Conservation (phyloP, 2,329 filamentous ascomycete species). For the Trichocomaceae sp. region DNA sequence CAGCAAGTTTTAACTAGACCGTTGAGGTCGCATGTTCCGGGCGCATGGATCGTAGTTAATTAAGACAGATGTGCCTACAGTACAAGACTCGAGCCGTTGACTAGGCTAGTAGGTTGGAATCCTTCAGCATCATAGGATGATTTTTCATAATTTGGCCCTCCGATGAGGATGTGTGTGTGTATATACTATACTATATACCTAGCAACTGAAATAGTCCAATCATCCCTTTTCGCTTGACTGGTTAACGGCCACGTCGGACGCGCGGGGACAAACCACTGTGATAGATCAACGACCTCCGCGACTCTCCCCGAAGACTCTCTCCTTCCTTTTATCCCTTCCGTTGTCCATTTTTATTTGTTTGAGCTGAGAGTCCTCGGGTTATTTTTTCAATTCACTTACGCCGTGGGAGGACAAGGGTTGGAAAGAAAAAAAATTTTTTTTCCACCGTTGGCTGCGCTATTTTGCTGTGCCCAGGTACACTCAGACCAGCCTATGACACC, state of each 20-base stretch:
- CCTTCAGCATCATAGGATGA: background rate
- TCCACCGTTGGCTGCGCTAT: constrained; percentile 2
- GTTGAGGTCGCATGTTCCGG: constrained; percentile 4
- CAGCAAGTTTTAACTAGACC: too few relatives aligned
- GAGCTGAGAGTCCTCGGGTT: background rate
- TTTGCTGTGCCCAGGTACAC: constrained; percentile 6
- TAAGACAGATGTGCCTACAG: background rate
- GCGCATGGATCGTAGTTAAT: constrained; percentile 7
- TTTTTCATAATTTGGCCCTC: background rate
- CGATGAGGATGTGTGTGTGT: background rate
- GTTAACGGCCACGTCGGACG: constrained; percentile 10
- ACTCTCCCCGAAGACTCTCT: background rate
- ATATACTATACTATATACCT: background rate
- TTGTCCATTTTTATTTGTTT: background rate
- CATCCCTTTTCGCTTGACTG: background rate
- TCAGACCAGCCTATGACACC: constrained; percentile 13
- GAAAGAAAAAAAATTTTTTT: constrained; percentile 4
- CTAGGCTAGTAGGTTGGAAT: background rate
- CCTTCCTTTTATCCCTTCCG: background rate
- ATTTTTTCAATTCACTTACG: background rate
- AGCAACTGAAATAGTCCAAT: constrained; percentile 1
- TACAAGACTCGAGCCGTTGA: background rate
- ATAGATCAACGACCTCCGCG: constrained; percentile 1
- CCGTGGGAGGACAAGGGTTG: background rate
- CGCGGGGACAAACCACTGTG: constrained; percentile 8